phyloP scores from a whole-genome alignment of 1,284 basidiomycete genomes.

The Phlebopus sp. region DNA sequence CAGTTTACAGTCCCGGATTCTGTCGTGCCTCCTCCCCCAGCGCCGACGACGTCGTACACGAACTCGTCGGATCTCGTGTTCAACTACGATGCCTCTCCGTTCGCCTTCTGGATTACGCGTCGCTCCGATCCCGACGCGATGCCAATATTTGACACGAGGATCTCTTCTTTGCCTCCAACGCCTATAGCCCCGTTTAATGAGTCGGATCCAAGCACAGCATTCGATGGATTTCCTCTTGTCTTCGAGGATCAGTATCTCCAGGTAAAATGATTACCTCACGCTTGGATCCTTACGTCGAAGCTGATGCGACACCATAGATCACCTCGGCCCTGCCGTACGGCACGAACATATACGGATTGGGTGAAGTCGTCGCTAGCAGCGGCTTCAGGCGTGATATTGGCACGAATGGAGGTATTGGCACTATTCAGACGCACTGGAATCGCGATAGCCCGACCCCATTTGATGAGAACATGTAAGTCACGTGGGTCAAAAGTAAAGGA shows the following conservation, averaged over 20 bases:
- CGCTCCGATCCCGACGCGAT: conserved; percentile 51
- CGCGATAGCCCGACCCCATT: conserved; percentile 59
- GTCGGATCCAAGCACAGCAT: conserved; percentile 46
- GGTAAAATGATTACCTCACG: conserved; percentile 24
- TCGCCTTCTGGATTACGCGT: conserved; percentile 78
- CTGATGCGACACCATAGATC: conserved; percentile 39
- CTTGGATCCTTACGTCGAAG: neutral
- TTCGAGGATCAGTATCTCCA: conserved; percentile 75
- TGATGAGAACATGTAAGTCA: conserved; percentile 57
- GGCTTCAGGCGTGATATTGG: conserved; percentile 64
- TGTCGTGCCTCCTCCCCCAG: conserved; percentile 49
- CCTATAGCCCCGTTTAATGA: conserved; percentile 50
- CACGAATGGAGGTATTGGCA: conserved; percentile 49
- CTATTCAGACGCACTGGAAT: conserved; percentile 71
- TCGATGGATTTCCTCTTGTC: conserved; percentile 63
- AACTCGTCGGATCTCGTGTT: conserved; percentile 59
- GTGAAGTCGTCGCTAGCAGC: conserved; percentile 67
- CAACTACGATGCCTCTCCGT: conserved; percentile 63
- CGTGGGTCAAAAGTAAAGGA: neutral
- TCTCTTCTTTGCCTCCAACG: conserved; percentile 50
- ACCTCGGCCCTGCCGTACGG: conserved; percentile 60
- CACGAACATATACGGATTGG: conserved; percentile 77
- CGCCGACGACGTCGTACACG: conserved; percentile 35
- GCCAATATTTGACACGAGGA: conserved; percentile 75
- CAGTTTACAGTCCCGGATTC: conserved; percentile 70